phyloP scores from a whole-genome alignment of 179 eudicot genomes.

The Beta macrorhiza region DNA sequence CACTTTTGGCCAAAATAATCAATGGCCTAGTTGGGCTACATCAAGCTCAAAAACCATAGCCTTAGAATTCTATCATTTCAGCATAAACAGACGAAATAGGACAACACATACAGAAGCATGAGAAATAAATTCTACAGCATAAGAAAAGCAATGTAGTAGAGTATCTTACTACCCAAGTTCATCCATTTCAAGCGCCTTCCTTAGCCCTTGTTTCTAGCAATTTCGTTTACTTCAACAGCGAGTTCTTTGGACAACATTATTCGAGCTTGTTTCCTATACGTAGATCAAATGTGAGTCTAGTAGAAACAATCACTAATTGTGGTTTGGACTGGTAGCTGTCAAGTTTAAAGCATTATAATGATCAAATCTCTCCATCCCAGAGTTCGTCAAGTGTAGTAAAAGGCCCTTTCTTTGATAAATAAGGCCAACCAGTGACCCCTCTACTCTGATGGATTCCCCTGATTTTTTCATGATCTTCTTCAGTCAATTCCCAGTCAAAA shows the following conservation, averaged over 20 bases:
- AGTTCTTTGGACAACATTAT: neutral
- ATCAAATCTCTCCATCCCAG: conserved; percentile 57
- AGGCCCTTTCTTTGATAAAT: conserved; percentile 45
- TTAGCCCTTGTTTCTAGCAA: neutral
- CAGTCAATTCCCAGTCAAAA: conserved; percentile 49
- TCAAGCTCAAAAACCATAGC: too few relatives aligned
- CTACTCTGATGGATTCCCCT: conserved; percentile 49
- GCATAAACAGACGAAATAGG: neutral
- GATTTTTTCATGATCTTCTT: conserved; percentile 46
- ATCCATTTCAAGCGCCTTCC: neutral
- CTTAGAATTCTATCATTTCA: too few relatives aligned
- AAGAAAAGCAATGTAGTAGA: neutral
- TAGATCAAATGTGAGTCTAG: neutral
- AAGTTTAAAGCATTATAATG: neutral
- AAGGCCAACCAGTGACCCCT: conserved; percentile 40
- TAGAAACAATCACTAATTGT: neutral
- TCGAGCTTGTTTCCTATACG: too few relatives aligned
- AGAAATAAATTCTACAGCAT: neutral
- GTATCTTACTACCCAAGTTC: neutral
- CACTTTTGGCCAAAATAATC: too few relatives aligned
- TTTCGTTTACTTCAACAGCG: neutral
- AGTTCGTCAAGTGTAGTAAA: conserved; percentile 45
- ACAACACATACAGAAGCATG: neutral
- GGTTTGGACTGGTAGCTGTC: neutral
- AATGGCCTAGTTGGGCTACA: too few relatives aligned